Percentiles rank a stretch among this genome's conserved stretches.
phyloP scores from a whole-genome alignment of 1,139 yeast species.

The Hyphopichia pseudoburtonii region DNA sequence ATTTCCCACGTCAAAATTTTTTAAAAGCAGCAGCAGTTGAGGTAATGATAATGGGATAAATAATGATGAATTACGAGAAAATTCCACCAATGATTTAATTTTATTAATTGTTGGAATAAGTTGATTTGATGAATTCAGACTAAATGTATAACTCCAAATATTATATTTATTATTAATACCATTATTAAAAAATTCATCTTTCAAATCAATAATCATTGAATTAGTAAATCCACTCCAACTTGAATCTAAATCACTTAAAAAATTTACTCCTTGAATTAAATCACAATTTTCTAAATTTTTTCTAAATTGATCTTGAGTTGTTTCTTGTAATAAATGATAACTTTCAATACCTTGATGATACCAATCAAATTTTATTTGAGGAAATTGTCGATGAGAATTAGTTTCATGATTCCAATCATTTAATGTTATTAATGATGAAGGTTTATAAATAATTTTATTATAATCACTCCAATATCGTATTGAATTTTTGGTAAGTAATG shows the following conservation, averaged over 20 bases:
- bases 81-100: constrained; percentile 45
- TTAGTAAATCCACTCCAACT: constrained; percentile 84
- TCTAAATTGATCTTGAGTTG: constrained; percentile 60
- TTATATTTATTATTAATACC: constrained; percentile 39
- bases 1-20: constrained; percentile 19
- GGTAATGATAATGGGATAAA: constrained; percentile 39
- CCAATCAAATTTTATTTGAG: constrained; percentile 25
- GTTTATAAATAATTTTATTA: constrained; percentile 64
- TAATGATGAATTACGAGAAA: constrained; percentile 47
- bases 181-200: constrained; percentile 75
- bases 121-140: constrained; percentile 8
- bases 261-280: constrained; percentile 64
- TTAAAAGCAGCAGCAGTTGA: constrained; percentile 6
- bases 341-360: constrained; percentile 32
- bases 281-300: constrained; percentile 77
- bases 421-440: constrained; percentile 54
- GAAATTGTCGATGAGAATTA: constrained; percentile 26
- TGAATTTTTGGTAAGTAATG: constrained; percentile 13
- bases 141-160: constrained; percentile 43
- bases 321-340: constrained; percentile 38
- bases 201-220: constrained; percentile 49
- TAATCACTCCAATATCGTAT: constrained; percentile 84
- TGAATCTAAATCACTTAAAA: constrained; percentile 66
- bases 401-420: constrained; percentile 50
- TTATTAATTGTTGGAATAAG: constrained; percentile 32